phyloP scores from a whole-genome alignment of 805 yeast species.

The Metschnikowia baotianmanensis region DNA sequence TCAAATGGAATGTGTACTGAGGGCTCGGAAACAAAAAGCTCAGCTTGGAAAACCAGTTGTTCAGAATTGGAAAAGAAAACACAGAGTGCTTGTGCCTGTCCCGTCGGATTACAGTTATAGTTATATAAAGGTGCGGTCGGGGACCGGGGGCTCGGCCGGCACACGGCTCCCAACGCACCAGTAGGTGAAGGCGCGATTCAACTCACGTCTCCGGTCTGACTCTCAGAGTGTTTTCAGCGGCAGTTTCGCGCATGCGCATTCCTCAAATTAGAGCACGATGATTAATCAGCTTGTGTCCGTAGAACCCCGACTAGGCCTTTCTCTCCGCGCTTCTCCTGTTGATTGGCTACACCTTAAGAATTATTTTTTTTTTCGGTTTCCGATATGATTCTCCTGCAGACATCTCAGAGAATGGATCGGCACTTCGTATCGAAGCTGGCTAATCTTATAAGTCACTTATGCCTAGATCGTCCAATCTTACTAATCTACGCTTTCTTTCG shows the following conservation, averaged over 20 bases:
- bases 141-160: slow-evolving; percentile 2
- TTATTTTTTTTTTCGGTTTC: no score
- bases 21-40: not conserved
- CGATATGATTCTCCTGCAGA: no score
- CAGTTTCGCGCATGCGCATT: slow-evolving; percentile 2
- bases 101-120: not conserved
- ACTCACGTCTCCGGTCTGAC: not conserved
- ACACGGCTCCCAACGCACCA: slow-evolving; percentile 8
- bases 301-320: slow-evolving; percentile 6
- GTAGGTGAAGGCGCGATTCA: slow-evolving; percentile 7
- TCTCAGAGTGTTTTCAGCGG: not conserved
- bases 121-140: slow-evolving; percentile 5
- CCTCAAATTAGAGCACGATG: slow-evolving; percentile 12
- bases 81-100: slow-evolving; percentile 1
- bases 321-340: slow-evolving; percentile 3
- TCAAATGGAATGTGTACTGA: not conserved
- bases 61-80: no score
- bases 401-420: not conserved
- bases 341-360: slow-evolving; percentile 3
- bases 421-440: no score
- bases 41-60: not conserved
- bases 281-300: slow-evolving; percentile 19
- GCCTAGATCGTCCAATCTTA: no score
- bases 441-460: no score
- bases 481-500: no score